phyloP scores from a whole-genome alignment of 768 basidiomycete species.

The Inosperma sp. region DNA sequence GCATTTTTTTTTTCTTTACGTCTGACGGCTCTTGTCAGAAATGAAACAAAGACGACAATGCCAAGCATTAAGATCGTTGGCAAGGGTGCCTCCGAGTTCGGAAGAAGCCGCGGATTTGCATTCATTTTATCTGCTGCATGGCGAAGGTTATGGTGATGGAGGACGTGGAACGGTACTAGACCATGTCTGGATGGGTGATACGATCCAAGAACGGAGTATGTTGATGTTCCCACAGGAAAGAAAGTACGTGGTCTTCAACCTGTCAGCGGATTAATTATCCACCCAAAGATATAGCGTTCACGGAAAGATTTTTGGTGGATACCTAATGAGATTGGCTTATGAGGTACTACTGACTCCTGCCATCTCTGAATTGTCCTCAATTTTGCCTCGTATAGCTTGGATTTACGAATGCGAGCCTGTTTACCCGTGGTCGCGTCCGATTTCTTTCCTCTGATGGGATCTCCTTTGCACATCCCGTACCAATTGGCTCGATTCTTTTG shows the following conservation, averaged over 20 bases:
- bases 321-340: slow-evolving; percentile 62
- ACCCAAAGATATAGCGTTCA: slow-evolving; percentile 50
- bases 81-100: slow-evolving; percentile 69
- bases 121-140: slow-evolving; percentile 59
- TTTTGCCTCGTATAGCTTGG: slow-evolving; percentile 47
- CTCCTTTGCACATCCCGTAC: slow-evolving; percentile 73
- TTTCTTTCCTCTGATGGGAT: slow-evolving; percentile 80
- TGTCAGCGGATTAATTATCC: background rate
- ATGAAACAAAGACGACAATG: slow-evolving; percentile 57
- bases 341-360: slow-evolving; percentile 39
- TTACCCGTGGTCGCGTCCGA: slow-evolving; percentile 59
- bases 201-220: slow-evolving; percentile 61
- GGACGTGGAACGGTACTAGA: slow-evolving; percentile 29
- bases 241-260: slow-evolving; percentile 49
- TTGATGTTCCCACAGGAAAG: slow-evolving; percentile 85
- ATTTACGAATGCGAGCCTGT: slow-evolving; percentile 64
- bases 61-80: slow-evolving; percentile 53
- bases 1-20: background rate
- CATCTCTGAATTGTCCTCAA: background rate
- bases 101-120: slow-evolving; percentile 67
- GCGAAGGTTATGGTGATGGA: slow-evolving; percentile 26
- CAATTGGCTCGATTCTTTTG: slow-evolving; percentile 77
- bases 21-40: slow-evolving; percentile 33
- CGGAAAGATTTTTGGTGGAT: slow-evolving; percentile 79
- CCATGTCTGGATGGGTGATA: slow-evolving; percentile 72